phyloP scores from a whole-genome alignment of 805 yeast genomes.

The Zygoascus biomembranicola region DNA sequence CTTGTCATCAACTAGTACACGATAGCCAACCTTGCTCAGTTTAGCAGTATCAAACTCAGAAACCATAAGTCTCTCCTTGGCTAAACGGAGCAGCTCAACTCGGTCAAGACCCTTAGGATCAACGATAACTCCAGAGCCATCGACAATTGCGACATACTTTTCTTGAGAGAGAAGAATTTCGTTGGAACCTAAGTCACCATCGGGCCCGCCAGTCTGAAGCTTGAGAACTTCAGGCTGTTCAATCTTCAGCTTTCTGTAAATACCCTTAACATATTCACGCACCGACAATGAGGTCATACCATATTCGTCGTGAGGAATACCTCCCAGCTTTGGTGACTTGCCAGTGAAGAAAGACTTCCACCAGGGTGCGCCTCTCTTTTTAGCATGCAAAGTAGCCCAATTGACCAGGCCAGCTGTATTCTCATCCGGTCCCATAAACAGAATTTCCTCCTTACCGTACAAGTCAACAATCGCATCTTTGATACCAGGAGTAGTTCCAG shows the following conservation, averaged over 20 bases:
- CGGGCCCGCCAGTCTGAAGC: slow-evolving; percentile 98
- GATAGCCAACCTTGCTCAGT: slow-evolving; percentile 68
- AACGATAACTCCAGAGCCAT: slow-evolving; percentile 91
- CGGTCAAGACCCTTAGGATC: slow-evolving; percentile 88
- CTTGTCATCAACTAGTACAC: slow-evolving; percentile 76
- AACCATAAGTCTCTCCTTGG: slow-evolving; percentile 68
- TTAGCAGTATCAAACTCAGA: slow-evolving; percentile 56
- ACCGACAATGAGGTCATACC: slow-evolving; percentile 98
- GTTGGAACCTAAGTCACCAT: slow-evolving; percentile 95
- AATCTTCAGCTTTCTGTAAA: slow-evolving; percentile 69
- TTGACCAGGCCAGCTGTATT: slow-evolving; percentile 93
- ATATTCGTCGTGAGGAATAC: slow-evolving; percentile 95
- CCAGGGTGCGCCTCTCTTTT: slow-evolving; percentile 87
- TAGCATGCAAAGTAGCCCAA: slow-evolving; percentile 96
- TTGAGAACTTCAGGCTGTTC: slow-evolving; percentile 54
- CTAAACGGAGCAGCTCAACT: slow-evolving; percentile 67
- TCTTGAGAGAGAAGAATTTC: slow-evolving; percentile 87
- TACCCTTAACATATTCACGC: slow-evolving; percentile 80
- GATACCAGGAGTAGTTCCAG: slow-evolving; percentile 61
- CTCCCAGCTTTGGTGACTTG: slow-evolving; percentile 84
- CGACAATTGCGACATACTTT: slow-evolving; percentile 79
- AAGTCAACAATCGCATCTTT: slow-evolving; percentile 81
- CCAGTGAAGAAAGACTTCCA: slow-evolving; percentile 99
- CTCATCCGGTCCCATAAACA: slow-evolving; percentile 99
- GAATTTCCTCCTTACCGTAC: slow-evolving; percentile 75